Evolutionary conservation across 345 rosid species (phyloP), one percentile per base, ranked within the genome.

Genomic region (Lepidium sativum): DNA sequence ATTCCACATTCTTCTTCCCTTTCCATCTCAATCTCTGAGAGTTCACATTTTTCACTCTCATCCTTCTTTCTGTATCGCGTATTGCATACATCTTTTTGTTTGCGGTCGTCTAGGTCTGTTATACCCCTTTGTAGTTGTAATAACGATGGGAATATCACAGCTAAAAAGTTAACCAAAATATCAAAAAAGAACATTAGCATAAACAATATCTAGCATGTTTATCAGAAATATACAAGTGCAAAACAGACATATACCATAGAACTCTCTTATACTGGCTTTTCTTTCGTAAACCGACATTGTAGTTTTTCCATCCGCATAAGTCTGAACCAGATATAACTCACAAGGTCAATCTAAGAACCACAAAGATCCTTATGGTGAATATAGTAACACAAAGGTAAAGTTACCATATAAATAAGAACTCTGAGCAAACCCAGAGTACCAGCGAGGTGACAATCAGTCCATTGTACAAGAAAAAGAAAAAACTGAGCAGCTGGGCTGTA

Each of bases 361-460:
- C 57, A 44, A 57, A 47, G 42, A 53, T 25, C 5, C 9, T 3
- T 20, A 32, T 20, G 43, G 18, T 14, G 37, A 16, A 54, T 25
- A 68, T 17, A 15, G 63, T 35, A 17, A 68, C 57, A 66, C 3
- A 44, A 58, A 37, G 31, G 32, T 54, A 2, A 31, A 35, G 38
- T 77, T 25, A 89, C 92, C 96, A 79, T 80, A 52, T 86, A 89
- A 54, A 87, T 81, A 44, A 89, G 96, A 59, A 92, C 78, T 71
- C 98, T 84, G 31, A 94, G 94, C 52, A 94, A 80, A 16, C 99
- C 97, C 21, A 94, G 83, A 6, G 95, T 76, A 56, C 97, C 99
- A 32, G 99, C 99, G 1, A 94, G 87, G 67, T 90, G 81, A 78
- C 92, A 90, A 70, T 88, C 90, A 23, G 95, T 89, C 99, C 99